A percentile compares a stretch with the other conserved stretches of the same genome.
phyloP scores from a whole-genome alignment of 1,284 basidiomycete species.

The Trichosporon coremiiforme region DNA sequence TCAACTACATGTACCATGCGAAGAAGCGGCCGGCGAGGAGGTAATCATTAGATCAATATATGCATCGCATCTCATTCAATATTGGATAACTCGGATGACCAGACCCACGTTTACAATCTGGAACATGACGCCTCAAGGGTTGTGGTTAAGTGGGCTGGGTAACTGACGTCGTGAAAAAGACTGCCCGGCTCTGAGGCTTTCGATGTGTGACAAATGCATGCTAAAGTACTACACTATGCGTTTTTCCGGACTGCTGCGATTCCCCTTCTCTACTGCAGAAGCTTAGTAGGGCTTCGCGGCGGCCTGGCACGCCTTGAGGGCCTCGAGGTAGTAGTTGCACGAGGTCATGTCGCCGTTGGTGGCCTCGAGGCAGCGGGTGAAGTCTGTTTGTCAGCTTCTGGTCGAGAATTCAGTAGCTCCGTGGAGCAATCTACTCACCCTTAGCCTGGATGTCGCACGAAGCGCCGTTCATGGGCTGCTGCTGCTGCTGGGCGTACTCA shows the following conservation, averaged over 20 bases:
- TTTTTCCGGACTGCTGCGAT: conserved; percentile 1
- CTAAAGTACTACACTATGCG: conserved; percentile 23
- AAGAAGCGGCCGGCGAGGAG: conserved; percentile 39
- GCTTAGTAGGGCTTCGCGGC: conserved; percentile 56
- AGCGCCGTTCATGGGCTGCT: conserved; percentile 41
- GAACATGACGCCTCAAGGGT: not conserved
- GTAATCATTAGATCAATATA: not conserved
- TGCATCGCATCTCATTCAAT: conserved; percentile 16
- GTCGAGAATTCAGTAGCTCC: not conserved
- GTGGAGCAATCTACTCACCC: conserved; percentile 46
- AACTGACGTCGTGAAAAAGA: conserved; percentile 7
- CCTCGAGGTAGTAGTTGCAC: conserved; percentile 62
- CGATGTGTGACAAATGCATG: conserved; percentile 16
- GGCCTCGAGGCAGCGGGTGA: conserved; percentile 60
- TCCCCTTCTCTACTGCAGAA: not conserved
- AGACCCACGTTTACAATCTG: no score
- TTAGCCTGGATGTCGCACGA: conserved; percentile 62
- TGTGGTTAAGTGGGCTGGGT: not conserved
- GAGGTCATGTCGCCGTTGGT: conserved; percentile 61
- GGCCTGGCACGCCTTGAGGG: conserved; percentile 59
- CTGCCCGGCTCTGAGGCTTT: not conserved
- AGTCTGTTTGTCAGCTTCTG: conserved; percentile 48
- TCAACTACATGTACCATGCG: conserved; percentile 57
- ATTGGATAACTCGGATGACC: not conserved
- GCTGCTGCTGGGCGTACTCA: conserved; percentile 48